Evolutionary conservation across 257 asterid genomes (phyloP).

Genomic region (Eustoma russellianum): DNA sequence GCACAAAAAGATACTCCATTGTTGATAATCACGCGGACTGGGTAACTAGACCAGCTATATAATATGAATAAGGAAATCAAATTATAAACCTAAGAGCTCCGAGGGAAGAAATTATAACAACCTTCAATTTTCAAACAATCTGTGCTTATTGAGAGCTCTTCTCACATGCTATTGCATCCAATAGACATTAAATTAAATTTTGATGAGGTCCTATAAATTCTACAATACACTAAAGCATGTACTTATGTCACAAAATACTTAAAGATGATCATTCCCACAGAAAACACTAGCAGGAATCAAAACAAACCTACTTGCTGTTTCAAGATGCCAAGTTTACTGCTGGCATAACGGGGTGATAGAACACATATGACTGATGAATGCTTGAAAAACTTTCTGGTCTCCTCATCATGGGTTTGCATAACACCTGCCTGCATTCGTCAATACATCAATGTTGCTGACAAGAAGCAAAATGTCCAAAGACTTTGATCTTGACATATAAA

Average conservation of each 20-base stretch:
- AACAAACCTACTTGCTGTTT: conserved; percentile 61
- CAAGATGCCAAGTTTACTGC: conserved; percentile 70
- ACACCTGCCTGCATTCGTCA: conserved; percentile 62
- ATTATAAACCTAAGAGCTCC: not conserved
- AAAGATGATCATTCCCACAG: conserved; percentile 1
- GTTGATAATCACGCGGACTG: too few relatives aligned
- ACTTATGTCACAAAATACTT: too few relatives aligned
- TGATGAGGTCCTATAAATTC: too few relatives aligned
- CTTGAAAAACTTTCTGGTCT: conserved; percentile 74
- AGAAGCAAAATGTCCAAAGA: conserved; percentile 3
- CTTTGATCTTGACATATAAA: not conserved
- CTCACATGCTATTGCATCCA: too few relatives aligned
- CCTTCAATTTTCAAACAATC: too few relatives aligned
- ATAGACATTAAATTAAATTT: too few relatives aligned
- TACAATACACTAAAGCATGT: too few relatives aligned
- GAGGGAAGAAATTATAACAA: too few relatives aligned
- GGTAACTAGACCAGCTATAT: too few relatives aligned
- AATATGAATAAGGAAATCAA: too few relatives aligned
- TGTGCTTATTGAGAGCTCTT: too few relatives aligned
- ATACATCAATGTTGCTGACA: conserved; percentile 16
- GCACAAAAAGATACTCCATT: too few relatives aligned
- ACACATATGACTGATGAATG: conserved; percentile 84
- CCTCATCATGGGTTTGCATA: conserved; percentile 88
- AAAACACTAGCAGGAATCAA: conserved; percentile 5
- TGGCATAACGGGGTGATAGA: conserved; percentile 79